These are phyloP conservation scores for Berberis vulgaris DNA, from an alignment of 164 flowering plant species.

Conservation along the genomic window DNA sequence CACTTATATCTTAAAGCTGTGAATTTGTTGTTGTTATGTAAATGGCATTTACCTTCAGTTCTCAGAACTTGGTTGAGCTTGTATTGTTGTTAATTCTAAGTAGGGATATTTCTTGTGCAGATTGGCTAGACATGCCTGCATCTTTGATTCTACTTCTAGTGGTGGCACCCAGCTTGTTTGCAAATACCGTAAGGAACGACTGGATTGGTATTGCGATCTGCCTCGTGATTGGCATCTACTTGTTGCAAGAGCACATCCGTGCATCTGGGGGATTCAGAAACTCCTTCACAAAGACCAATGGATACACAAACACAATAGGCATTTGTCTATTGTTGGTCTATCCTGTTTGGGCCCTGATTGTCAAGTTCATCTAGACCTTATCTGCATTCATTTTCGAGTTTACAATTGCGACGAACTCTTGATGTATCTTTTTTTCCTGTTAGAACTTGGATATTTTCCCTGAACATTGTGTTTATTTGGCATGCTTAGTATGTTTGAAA, in stretches of 20 bases:
- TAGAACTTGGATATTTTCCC: no score
- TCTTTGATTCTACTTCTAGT: conserved; percentile 73
- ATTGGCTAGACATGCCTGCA: conserved; percentile 83
- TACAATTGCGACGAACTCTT: neutral
- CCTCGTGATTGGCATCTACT: conserved; percentile 65
- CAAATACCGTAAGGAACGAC: conserved; percentile 36
- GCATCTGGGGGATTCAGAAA: conserved; percentile 89
- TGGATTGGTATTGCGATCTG: conserved; percentile 52
- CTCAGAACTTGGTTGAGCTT: neutral
- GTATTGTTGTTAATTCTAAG: neutral
- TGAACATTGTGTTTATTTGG: no score
- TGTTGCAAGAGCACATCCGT: conserved; percentile 88
- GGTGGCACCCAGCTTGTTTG: conserved; percentile 68
- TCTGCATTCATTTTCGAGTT: neutral
- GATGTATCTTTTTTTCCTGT: neutral
- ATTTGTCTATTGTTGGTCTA: conserved; percentile 57
- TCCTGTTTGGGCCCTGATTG: conserved; percentile 68
- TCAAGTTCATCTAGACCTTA: conserved; percentile 2
- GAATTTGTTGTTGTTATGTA: no score
- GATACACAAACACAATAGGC: conserved; percentile 80
- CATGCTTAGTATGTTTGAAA: no score
- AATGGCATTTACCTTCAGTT: no score
- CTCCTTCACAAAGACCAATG: conserved; percentile 63
- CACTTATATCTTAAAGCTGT: no score
- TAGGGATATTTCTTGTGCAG: conserved; percentile 30